These are phyloP conservation scores for Cladosporium oxysporum DNA, from an alignment of 2,329 filamentous ascomycete genomes.

Conservation along the genomic window DNA sequence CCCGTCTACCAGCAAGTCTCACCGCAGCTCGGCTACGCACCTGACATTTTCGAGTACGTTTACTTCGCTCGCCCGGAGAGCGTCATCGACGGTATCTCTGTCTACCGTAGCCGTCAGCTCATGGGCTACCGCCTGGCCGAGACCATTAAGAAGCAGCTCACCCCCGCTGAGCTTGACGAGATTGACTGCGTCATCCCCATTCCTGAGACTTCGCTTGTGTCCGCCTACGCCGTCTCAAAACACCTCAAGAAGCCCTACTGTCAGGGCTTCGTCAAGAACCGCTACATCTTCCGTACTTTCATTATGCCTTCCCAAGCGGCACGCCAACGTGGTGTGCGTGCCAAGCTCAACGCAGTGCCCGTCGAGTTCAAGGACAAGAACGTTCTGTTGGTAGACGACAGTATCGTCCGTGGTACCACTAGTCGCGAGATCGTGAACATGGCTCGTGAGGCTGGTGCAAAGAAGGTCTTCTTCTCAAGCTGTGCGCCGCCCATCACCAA, in stretches of 20 bases:
- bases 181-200: constrained; percentile 87
- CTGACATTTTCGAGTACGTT: constrained; percentile 85
- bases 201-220: constrained; percentile 79
- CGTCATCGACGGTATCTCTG: constrained; percentile 83
- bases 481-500: constrained; percentile 80
- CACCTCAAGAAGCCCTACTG: constrained; percentile 74
- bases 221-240: constrained; percentile 74
- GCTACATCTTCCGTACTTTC: constrained; percentile 85
- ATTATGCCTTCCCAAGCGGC: constrained; percentile 82
- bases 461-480: constrained; percentile 78
- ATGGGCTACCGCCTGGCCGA: constrained; percentile 84
- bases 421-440: constrained; percentile 77
- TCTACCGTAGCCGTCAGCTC: constrained; percentile 78
- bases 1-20: constrained; percentile 77
- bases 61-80: constrained; percentile 85
- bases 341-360: constrained; percentile 85
- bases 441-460: constrained; percentile 80
- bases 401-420: constrained; percentile 84
- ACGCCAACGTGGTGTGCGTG: constrained; percentile 80
- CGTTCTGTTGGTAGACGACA: constrained; percentile 85
- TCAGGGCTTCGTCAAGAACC: constrained; percentile 85
- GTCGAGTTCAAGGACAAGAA: constrained; percentile 80
- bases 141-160: constrained; percentile 67
- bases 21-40: constrained; percentile 68
- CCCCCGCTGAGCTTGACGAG: constrained; percentile 67